Evolutionary conservation across 208 protist genomes (phyloP).

Genomic region (Leishmania arabica): DNA sequence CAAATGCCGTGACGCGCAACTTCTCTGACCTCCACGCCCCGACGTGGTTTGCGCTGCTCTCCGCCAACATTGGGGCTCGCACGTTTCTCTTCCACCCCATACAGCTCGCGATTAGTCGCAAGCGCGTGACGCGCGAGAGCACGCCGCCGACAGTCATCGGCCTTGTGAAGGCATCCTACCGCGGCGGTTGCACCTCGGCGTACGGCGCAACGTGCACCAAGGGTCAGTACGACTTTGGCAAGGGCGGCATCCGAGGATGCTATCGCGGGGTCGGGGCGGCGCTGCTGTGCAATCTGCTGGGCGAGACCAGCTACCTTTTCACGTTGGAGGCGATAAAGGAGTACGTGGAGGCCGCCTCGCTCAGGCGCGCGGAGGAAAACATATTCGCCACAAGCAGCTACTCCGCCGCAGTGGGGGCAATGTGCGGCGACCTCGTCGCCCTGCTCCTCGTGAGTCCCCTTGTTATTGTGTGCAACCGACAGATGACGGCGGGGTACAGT

Average conservation of each 20-base stretch:
- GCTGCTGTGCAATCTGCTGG: constrained; percentile 67
- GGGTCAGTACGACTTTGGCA: constrained; percentile 37
- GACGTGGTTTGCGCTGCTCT: constrained; percentile 75
- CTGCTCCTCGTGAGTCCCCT: constrained; percentile 70
- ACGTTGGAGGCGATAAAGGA: constrained; percentile 80
- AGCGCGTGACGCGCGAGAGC: constrained; percentile 73
- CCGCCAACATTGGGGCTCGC: constrained; percentile 59
- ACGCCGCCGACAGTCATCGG: constrained; percentile 47
- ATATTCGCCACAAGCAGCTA: constrained; percentile 42
- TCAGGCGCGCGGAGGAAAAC: neutral
- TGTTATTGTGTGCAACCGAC: constrained; percentile 71
- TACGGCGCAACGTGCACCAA: constrained; percentile 15
- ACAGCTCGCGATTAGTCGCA: constrained; percentile 74
- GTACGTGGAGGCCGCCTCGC: constrained; percentile 20
- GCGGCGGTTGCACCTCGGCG: constrained; percentile 41
- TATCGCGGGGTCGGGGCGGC: constrained; percentile 83
- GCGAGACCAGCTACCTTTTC: constrained; percentile 76
- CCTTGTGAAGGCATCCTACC: constrained; percentile 55
- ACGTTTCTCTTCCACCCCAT: constrained; percentile 86
- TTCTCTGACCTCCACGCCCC: constrained; percentile 81
- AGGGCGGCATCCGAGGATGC: constrained; percentile 56
- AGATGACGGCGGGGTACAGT: constrained; percentile 85
- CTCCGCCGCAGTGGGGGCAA: constrained; percentile 60
- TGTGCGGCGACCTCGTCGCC: constrained; percentile 71
- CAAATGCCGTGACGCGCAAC: constrained; percentile 79